Percentiles rank a stretch among this genome's conserved stretches.
Conservation (phyloP, 2,329 filamentous ascomycete species). For the Pseudopithomyces maydicus region DNA sequence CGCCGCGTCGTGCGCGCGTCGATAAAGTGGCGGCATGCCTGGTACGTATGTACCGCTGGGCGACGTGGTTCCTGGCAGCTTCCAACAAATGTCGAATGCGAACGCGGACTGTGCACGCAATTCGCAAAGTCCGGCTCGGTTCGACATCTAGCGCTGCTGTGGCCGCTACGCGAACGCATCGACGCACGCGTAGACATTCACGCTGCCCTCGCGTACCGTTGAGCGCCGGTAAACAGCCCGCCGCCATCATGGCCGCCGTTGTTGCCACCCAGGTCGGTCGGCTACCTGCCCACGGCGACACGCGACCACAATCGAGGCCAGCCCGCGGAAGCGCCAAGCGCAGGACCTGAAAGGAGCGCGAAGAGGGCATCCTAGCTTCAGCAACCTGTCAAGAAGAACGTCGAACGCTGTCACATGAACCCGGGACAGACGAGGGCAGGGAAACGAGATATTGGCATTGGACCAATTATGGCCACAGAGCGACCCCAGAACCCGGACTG, state of each 20-base stretch:
- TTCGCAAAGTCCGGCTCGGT: slow-evolving; percentile 23
- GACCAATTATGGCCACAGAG: slow-evolving; percentile 26
- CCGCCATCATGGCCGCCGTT: neutral
- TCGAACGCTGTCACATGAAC: slow-evolving; percentile 27
- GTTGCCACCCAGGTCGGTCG: slow-evolving; percentile 25
- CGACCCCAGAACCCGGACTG: slow-evolving; percentile 17
- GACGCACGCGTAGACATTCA: neutral
- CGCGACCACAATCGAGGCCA: slow-evolving; percentile 15
- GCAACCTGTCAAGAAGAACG: slow-evolving; percentile 30
- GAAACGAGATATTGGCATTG: slow-evolving; percentile 20
- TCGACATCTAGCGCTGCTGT: slow-evolving; percentile 29
- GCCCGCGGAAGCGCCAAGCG: slow-evolving; percentile 27
- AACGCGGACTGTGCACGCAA: neutral
- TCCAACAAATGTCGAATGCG: neutral
- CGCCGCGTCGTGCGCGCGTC: slow-evolving; percentile 1
- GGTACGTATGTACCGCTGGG: neutral
- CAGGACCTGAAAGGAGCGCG: slow-evolving; percentile 5
- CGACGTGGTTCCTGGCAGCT: slow-evolving; percentile 5
- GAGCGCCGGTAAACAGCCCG: slow-evolving; percentile 7
- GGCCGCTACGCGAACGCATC: slow-evolving; percentile 27
- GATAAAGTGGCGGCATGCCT: neutral
- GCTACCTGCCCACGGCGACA: slow-evolving; percentile 32
- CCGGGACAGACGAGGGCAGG: slow-evolving; percentile 31
- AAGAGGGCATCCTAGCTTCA: slow-evolving; percentile 21
- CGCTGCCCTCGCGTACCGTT: neutral